phyloP scores from a whole-genome alignment of 2,329 filamentous ascomycete genomes.

The Aureobasidium sp. region DNA sequence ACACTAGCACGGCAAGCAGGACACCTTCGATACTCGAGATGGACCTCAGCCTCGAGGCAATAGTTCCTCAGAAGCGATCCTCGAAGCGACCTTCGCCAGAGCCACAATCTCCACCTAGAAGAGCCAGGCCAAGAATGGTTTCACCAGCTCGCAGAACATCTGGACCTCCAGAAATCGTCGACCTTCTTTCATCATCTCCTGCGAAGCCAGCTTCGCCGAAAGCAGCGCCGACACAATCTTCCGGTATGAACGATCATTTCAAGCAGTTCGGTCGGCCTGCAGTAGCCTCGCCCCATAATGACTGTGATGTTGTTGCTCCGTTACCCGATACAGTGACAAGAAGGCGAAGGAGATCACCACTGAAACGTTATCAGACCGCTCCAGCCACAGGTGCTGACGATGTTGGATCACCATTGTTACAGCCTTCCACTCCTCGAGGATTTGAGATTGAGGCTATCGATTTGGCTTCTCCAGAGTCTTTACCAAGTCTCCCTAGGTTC shows the following conservation, averaged over 20 bases:
- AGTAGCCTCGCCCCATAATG: neutral
- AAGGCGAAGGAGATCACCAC: slow-evolving; percentile 23
- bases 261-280: slow-evolving; percentile 1
- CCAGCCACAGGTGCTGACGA: slow-evolving; percentile 18
- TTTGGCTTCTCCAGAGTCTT: slow-evolving; percentile 17
- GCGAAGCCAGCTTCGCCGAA: neutral
- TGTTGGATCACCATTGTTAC: slow-evolving; percentile 14
- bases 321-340: slow-evolving; percentile 30
- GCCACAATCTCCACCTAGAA: slow-evolving; percentile 21
- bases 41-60: slow-evolving; percentile 10
- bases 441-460: slow-evolving; percentile 20
- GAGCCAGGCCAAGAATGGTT: slow-evolving; percentile 21
- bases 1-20: neutral
- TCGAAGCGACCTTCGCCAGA: slow-evolving; percentile 20
- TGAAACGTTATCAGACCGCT: slow-evolving; percentile 27
- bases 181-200: slow-evolving; percentile 26
- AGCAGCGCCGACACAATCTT: neutral
- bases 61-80: neutral
- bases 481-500: slow-evolving; percentile 2
- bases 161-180: slow-evolving; percentile 23
- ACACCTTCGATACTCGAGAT: slow-evolving; percentile 8
- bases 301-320: neutral
- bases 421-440: slow-evolving; percentile 2
- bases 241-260: slow-evolving; percentile 15
- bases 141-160: slow-evolving; percentile 23